Percentiles rank a stretch among this genome's conserved stretches.
Evolutionary conservation across 345 rosid species (phyloP).

Genomic region (Corymbia maculata): DNA sequence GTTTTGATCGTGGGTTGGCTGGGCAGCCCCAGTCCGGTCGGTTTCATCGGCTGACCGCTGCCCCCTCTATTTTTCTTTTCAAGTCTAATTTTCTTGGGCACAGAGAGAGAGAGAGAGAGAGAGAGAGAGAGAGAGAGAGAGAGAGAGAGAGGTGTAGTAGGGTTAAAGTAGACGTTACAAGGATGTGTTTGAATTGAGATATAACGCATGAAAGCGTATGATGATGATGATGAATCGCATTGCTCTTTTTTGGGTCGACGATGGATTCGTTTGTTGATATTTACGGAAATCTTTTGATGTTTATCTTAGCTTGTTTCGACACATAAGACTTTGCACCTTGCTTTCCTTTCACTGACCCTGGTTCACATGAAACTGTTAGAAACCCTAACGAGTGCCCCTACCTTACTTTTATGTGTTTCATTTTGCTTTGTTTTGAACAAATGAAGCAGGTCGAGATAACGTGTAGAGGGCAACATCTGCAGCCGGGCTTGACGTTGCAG

Average conservation of each 20-base stretch:
- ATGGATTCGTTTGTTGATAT: background rate
- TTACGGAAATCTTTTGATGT: background rate
- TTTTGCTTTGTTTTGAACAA: background rate
- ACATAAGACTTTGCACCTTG: background rate
- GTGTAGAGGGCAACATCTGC: constrained; percentile 84
- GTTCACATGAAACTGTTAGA: background rate
- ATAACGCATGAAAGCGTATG: background rate
- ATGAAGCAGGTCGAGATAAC: constrained; percentile 79
- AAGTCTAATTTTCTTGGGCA: background rate
- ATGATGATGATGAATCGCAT: background rate
- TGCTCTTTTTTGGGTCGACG: background rate
- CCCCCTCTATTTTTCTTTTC: constrained; percentile 1
- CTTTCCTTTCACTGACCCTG: background rate
- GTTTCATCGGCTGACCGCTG: constrained; percentile 27
- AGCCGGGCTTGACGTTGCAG: constrained; percentile 74
- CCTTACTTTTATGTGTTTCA: background rate
- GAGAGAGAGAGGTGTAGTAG: background rate
- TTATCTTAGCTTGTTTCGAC: background rate
- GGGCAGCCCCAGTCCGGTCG: constrained; percentile 24
- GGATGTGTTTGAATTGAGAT: background rate
- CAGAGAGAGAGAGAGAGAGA: background rate
- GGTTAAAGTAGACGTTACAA: background rate
- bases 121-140: background rate
- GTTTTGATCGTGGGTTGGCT: constrained; percentile 14
- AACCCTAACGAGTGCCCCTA: background rate